phyloP scores from a whole-genome alignment of 192 early-diverging fungal genomes.

The Coemansia brasiliensis region DNA sequence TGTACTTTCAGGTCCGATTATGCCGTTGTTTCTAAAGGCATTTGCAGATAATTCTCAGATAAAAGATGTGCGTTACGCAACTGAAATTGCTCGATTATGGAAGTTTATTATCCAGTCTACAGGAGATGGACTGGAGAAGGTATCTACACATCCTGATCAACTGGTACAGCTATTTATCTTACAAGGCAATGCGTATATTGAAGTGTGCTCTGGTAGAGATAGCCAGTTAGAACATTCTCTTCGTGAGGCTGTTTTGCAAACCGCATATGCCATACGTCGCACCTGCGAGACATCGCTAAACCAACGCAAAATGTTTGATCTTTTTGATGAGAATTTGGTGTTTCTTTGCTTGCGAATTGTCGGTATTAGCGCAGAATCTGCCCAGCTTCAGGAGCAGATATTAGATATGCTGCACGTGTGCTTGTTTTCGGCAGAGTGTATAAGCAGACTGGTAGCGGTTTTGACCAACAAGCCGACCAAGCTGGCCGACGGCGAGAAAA shows the following conservation, averaged over 20 bases:
- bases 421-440: slow-evolving; percentile 34
- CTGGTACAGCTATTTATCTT: slow-evolving; percentile 22
- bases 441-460: slow-evolving; percentile 17
- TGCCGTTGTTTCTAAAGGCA: slow-evolving; percentile 31
- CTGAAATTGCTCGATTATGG: slow-evolving; percentile 27
- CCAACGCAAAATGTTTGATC: slow-evolving; percentile 28
- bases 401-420: slow-evolving; percentile 41
- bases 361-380: background rate
- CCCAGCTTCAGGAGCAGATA: background rate
- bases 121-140: slow-evolving; percentile 27
- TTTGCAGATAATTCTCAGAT: slow-evolving; percentile 13
- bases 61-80: slow-evolving; percentile 9
- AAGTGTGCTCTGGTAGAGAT: background rate
- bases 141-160: slow-evolving; percentile 28
- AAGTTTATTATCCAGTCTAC: slow-evolving; percentile 19
- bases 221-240: slow-evolving; percentile 10
- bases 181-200: slow-evolving; percentile 10
- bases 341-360: slow-evolving; percentile 18
- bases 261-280: slow-evolving; percentile 21
- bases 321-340: slow-evolving; percentile 32
- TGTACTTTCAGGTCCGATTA: slow-evolving; percentile 26
- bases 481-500: slow-evolving; percentile 11
- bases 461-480: slow-evolving; percentile 8
- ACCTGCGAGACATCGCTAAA: slow-evolving; percentile 37
- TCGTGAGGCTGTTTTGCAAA: slow-evolving; percentile 6